These are phyloP conservation scores for Mycena filopes DNA, from an alignment of 768 basidiomycete genomes.

Conservation along the genomic window DNA sequence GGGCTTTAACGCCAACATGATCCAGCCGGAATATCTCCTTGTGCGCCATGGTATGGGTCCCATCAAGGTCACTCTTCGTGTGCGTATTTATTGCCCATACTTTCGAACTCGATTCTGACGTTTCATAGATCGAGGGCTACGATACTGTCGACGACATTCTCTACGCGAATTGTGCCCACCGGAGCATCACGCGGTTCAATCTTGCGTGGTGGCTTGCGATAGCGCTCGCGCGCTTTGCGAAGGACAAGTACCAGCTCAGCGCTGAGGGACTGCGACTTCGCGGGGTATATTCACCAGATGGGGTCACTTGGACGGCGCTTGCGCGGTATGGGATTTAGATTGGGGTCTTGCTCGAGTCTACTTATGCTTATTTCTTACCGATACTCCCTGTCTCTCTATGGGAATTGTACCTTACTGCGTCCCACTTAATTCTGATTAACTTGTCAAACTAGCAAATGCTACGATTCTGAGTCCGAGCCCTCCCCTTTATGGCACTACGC, in stretches of 20 bases:
- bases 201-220: slow-evolving; percentile 10
- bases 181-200: not conserved
- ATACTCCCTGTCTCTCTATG: no score
- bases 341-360: no score
- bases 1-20: not conserved
- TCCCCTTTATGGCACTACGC: no score
- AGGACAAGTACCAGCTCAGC: not conserved
- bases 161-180: slow-evolving; percentile 12
- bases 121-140: not conserved
- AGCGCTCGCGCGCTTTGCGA: not conserved
- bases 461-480: no score
- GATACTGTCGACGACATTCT: not conserved
- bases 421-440: no score
- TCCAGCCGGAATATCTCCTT: not conserved
- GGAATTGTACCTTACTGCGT: no score
- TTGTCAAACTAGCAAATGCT: no score
- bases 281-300: not conserved
- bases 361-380: no score
- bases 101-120: no score
- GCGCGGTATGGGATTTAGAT: not conserved
- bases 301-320: not conserved
- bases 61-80: not conserved
- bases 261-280: not conserved
- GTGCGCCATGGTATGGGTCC: not conserved
- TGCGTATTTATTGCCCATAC: not conserved